Conservation (phyloP, 345 rosid species). For the Lenwebbia sp. region DNA sequence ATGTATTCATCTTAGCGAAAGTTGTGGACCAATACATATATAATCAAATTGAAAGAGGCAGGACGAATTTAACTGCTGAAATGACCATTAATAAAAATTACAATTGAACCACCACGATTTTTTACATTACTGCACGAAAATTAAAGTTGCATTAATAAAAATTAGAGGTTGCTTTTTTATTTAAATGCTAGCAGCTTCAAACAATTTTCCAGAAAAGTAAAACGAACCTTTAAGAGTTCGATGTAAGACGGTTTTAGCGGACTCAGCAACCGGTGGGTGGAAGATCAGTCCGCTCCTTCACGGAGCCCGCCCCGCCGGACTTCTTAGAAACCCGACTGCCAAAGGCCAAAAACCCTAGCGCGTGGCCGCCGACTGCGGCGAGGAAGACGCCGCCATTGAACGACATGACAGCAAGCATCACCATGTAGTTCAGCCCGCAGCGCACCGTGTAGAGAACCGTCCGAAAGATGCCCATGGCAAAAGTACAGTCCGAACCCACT, state of each 20-base stretch:
- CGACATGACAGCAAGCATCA: conserved; percentile 84
- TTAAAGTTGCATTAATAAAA: neutral
- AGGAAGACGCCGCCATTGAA: conserved; percentile 70
- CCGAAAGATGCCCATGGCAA: conserved; percentile 31
- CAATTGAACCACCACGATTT: too few relatives aligned
- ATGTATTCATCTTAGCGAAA: too few relatives aligned
- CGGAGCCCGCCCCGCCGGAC: neutral
- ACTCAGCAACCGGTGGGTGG: conserved; percentile 19
- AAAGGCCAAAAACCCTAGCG: conserved; percentile 48
- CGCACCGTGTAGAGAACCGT: conserved; percentile 32
- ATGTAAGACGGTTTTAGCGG: neutral
- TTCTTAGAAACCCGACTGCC: conserved; percentile 37
- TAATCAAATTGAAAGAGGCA: too few relatives aligned
- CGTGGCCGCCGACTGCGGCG: conserved; percentile 54
- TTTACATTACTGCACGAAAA: neutral
- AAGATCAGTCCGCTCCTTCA: neutral
- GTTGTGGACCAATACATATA: too few relatives aligned
- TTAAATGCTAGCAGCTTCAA: neutral
- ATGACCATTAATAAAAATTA: too few relatives aligned
- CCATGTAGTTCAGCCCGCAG: conserved; percentile 44
- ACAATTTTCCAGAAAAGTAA: neutral
- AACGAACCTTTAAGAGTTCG: neutral
- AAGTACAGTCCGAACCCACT: neutral
- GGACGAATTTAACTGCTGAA: too few relatives aligned
- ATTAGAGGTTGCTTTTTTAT: neutral